Evolutionary conservation across 306 rosid species (phyloP).

Genomic region (Lotus japonicus): DNA sequence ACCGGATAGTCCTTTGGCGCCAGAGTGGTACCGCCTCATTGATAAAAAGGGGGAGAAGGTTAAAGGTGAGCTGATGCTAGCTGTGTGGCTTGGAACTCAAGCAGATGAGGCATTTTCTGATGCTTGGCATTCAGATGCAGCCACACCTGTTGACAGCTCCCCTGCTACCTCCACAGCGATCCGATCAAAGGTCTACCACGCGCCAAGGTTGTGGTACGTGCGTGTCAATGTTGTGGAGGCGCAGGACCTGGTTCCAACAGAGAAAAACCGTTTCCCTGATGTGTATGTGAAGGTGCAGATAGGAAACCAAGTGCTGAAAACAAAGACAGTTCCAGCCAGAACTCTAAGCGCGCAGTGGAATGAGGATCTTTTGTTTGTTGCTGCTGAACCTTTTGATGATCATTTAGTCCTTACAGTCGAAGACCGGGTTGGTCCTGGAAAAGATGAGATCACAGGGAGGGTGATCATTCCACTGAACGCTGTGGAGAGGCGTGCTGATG

Average conservation of each 20-base stretch:
- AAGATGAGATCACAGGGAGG: conserved; percentile 47
- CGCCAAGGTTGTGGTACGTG: conserved; percentile 71
- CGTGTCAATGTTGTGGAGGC: conserved; percentile 57
- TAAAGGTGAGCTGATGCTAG: conserved; percentile 84
- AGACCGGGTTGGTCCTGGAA: conserved; percentile 38
- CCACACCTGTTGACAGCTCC: conserved; percentile 45
- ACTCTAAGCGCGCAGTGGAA: conserved; percentile 37
- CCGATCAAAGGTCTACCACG: conserved; percentile 64
- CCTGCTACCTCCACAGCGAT: conserved; percentile 33
- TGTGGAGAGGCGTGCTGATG: conserved; percentile 43
- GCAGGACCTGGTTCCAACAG: conserved; percentile 42
- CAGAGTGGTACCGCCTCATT: conserved; percentile 78
- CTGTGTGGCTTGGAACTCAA: conserved; percentile 94
- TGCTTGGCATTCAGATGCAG: conserved; percentile 88
- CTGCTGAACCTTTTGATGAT: conserved; percentile 51
- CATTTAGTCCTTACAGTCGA: conserved; percentile 35
- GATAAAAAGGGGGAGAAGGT: conserved; percentile 72
- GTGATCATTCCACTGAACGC: conserved; percentile 28
- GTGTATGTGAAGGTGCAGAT: conserved; percentile 38
- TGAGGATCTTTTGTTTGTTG: conserved; percentile 44
- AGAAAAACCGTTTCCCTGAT: conserved; percentile 40
- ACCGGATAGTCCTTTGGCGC: conserved; percentile 89
- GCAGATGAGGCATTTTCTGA: conserved; percentile 87
- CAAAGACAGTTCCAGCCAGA: conserved; percentile 38
- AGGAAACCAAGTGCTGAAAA: conserved; percentile 44